Evolutionary conservation across 2,329 filamentous ascomycete genomes (phyloP).

Genomic region (Kalmusia sp.): DNA sequence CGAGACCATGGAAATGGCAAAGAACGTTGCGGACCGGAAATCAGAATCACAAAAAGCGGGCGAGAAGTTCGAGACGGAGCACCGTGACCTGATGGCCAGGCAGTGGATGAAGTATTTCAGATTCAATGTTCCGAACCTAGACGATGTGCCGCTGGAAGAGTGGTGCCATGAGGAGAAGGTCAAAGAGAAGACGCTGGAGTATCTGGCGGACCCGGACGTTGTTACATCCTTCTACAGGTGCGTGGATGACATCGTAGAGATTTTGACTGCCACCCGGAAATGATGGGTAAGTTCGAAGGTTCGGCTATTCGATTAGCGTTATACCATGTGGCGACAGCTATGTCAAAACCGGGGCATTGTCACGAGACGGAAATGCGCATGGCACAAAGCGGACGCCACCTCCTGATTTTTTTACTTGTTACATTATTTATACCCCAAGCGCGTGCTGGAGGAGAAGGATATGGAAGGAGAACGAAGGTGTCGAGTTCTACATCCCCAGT

Average conservation of each 20-base stretch:
- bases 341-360: too few relatives aligned
- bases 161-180: constrained; percentile 34
- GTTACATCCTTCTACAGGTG: constrained; percentile 35
- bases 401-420: too few relatives aligned
- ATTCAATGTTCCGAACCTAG: constrained; percentile 37
- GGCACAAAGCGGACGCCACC: too few relatives aligned
- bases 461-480: too few relatives aligned
- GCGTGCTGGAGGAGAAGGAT: too few relatives aligned
- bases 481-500: too few relatives aligned
- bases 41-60: constrained; percentile 24
- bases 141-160: constrained; percentile 38
- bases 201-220: constrained; percentile 32
- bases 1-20: constrained; percentile 35
- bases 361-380: too few relatives aligned
- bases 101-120: constrained; percentile 43
- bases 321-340: too few relatives aligned
- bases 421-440: too few relatives aligned
- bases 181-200: constrained; percentile 35
- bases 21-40: constrained; percentile 29
- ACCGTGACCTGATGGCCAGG: constrained; percentile 29
- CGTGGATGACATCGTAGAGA: constrained; percentile 35
- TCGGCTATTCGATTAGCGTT: not conserved
- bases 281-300: not conserved
- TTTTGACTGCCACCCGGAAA: constrained; percentile 21
- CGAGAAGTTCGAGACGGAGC: constrained; percentile 35